Conservation (phyloP, 257 asterid species). For the Osmanthus fragrans region DNA sequence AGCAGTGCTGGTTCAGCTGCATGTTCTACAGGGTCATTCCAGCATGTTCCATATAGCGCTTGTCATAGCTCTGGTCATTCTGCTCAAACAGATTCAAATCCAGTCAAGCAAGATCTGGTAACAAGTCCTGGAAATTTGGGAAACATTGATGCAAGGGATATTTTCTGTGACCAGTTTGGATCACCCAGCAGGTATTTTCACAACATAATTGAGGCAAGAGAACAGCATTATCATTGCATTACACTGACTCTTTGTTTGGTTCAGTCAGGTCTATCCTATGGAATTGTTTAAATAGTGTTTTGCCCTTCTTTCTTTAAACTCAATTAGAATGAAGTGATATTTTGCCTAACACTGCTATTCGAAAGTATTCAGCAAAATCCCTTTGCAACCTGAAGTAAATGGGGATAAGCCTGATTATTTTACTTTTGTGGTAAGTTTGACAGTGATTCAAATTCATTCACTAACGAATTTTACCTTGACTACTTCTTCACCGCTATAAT, state of each 20-base stretch:
- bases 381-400: constrained; percentile 7
- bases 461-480: neutral
- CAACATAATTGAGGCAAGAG: constrained; percentile 14
- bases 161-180: constrained; percentile 43
- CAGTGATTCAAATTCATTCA: neutral
- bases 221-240: constrained; percentile 12
- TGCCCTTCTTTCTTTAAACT: neutral
- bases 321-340: constrained; percentile 17
- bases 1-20: constrained; percentile 66
- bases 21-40: constrained; percentile 65
- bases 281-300: neutral
- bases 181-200: constrained; percentile 64
- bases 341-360: constrained; percentile 2
- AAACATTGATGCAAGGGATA: constrained; percentile 40
- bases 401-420: constrained; percentile 1
- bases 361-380: neutral
- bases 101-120: constrained; percentile 36
- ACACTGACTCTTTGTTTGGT: constrained; percentile 9
- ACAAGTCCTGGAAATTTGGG: constrained; percentile 40
- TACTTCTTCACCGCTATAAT: neutral
- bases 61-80: constrained; percentile 46
- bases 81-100: constrained; percentile 43
- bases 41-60: constrained; percentile 54
- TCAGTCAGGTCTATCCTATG: constrained; percentile 5
- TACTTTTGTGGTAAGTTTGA: constrained; percentile 9